These are phyloP conservation scores for Fraxinus greggii DNA, from an alignment of 305 asterid genomes.

Conservation along the genomic window DNA sequence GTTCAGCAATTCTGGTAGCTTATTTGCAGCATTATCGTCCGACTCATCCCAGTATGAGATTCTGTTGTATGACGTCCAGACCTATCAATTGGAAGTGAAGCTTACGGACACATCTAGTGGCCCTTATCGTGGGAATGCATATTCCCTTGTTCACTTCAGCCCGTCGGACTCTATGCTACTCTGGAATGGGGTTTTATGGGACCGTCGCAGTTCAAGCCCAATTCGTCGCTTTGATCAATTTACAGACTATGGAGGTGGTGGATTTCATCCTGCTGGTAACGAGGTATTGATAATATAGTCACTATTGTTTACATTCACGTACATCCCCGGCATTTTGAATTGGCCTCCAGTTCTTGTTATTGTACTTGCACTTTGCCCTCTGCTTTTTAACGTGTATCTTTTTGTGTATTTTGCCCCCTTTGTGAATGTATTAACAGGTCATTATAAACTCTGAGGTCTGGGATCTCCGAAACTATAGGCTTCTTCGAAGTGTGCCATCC, in stretches of 20 bases:
- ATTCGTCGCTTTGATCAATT: slow-evolving; percentile 87
- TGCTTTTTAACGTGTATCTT: not conserved
- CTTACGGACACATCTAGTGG: slow-evolving; percentile 59
- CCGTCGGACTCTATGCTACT: slow-evolving; percentile 82
- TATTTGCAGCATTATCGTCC: slow-evolving; percentile 68
- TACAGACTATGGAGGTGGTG: slow-evolving; percentile 95
- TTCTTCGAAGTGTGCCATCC: slow-evolving; percentile 85
- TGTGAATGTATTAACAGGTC: slow-evolving; percentile 46
- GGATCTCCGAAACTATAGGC: slow-evolving; percentile 90
- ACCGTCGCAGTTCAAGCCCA: slow-evolving; percentile 69
- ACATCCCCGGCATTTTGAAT: not conserved
- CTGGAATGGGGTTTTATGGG: slow-evolving; percentile 98
- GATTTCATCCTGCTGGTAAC: slow-evolving; percentile 98
- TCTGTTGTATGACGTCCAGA: slow-evolving; percentile 70
- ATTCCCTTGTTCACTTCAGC: slow-evolving; percentile 80
- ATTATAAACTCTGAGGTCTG: slow-evolving; percentile 96
- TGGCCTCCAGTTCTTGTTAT: not conserved
- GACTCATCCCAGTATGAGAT: slow-evolving; percentile 76
- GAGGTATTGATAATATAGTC: slow-evolving; percentile 53
- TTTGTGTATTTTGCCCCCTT: not conserved
- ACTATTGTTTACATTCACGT: not conserved
- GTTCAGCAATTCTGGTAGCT: slow-evolving; percentile 72
- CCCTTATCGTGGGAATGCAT: slow-evolving; percentile 63
- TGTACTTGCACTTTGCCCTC: not conserved
- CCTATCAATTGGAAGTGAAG: slow-evolving; percentile 61